Base-by-base conservation (phyloP, 2,329 filamentous ascomycete genomes). In the Bipolaris sorokiniana region DNA sequence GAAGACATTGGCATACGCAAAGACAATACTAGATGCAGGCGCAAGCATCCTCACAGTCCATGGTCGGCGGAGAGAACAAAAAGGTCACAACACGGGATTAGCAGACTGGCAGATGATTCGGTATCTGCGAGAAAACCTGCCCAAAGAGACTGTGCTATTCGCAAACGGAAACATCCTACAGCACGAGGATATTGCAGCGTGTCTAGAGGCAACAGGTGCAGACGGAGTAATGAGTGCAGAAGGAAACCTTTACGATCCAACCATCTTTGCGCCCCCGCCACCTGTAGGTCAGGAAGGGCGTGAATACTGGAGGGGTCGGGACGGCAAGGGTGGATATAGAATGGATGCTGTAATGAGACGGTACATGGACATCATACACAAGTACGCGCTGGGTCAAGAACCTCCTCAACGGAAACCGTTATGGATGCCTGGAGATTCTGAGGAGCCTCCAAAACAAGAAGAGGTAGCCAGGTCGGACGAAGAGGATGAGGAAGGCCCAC, bases 221-320 rank as follows among this genome's bases (percentile, higher is more conserved):
- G 95, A 99, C 75, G 95, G 85, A 16, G 87, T 99, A 49, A 98
- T 99, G 95, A 94, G 90, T 65, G 95, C 95, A 5, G 95, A 99
- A 77, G 95, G 92, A 0, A 97, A 97, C 72, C 83, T 99, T 0
- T 94, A 92, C 70, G 92, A 99, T 72, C 95, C 95, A 0, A 88
- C 87, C 2, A 89, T 99, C 41, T 99, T 99, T 71, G 87, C 89
- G 13, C 78, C 81, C 31, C 82, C 87, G 15, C 92, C 92, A 0
- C 74, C 84, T 0, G 69, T 80, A 0, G 90, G 88, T 0, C 76
- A 87, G 45, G 87, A 91, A 74, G 87, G 86, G 0, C 83, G 70
- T 15, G 92, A 96, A 69, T 98, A 95, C 76, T 98, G 94, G 93
- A 83, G 90, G 33, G 91, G 90, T 0, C 83, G 80, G 50, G 86